Evolutionary conservation across 1,284 basidiomycete genomes (phyloP).

Genomic region (Lentinus polychrous): DNA sequence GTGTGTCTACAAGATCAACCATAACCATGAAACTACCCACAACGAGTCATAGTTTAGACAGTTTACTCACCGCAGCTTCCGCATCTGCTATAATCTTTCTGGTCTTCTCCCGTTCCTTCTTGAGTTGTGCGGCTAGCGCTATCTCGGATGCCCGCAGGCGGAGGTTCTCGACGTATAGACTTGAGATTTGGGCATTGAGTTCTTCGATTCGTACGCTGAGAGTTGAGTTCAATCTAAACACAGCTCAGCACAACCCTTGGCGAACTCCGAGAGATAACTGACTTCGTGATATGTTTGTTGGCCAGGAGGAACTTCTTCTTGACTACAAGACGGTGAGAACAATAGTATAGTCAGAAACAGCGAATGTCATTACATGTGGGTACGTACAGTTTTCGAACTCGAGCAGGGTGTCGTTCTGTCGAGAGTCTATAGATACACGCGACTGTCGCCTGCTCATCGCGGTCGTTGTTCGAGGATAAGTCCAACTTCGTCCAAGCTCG

Average conservation of each 20-base stretch:
- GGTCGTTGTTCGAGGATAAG: conserved; percentile 20
- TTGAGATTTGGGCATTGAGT: conserved; percentile 72
- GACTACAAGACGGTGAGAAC: conserved; percentile 38
- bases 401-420: conserved; percentile 71
- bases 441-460: conserved; percentile 79
- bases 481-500: neutral
- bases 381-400: conserved; percentile 78
- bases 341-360: conserved; percentile 12
- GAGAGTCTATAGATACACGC: conserved; percentile 55
- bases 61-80: conserved; percentile 58
- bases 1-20: conserved; percentile 37
- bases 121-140: conserved; percentile 63
- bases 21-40: neutral
- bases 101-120: conserved; percentile 71
- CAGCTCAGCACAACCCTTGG: conserved; percentile 5
- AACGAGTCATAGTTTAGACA: neutral
- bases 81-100: conserved; percentile 62
- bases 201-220: conserved; percentile 78
- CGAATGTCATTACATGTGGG: conserved; percentile 6
- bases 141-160: conserved; percentile 74
- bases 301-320: conserved; percentile 86
- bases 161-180: conserved; percentile 73
- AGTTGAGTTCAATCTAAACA: conserved; percentile 68
- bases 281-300: conserved; percentile 87
- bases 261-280: conserved; percentile 6